These are phyloP conservation scores for Pseudozyma sp. DNA, from an alignment of 1,284 basidiomycete species.

Conservation along the genomic window DNA sequence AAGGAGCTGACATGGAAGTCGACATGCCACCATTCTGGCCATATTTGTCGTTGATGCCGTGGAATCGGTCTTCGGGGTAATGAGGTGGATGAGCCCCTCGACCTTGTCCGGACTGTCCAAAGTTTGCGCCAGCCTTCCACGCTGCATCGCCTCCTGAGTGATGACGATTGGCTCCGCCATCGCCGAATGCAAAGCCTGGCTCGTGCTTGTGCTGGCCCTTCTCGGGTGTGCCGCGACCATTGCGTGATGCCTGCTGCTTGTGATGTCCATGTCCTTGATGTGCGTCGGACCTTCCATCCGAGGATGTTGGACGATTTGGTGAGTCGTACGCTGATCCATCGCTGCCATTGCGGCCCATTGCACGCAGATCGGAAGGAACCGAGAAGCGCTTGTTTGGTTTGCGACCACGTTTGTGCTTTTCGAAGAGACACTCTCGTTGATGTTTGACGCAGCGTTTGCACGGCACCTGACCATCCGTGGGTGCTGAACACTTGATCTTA, in stretches of 20 bases:
- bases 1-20: constrained; percentile 39
- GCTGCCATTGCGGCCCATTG: constrained; percentile 24
- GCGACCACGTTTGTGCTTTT: constrained; percentile 59
- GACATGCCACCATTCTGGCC: constrained; percentile 24
- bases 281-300: constrained; percentile 24
- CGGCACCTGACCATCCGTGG: constrained; percentile 58
- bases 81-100: constrained; percentile 14
- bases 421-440: constrained; percentile 58
- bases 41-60: constrained; percentile 20
- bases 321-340: constrained; percentile 24
- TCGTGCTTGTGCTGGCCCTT: constrained; percentile 25
- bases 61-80: constrained; percentile 40
- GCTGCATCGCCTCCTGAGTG: constrained; percentile 10
- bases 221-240: constrained; percentile 31
- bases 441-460: constrained; percentile 59
- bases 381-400: constrained; percentile 57
- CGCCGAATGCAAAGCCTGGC: constrained; percentile 11
- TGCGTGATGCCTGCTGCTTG: constrained; percentile 17
- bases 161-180: constrained; percentile 18
- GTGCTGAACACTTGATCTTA: constrained; percentile 61
- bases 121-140: constrained; percentile 25
- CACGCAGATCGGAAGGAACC: constrained; percentile 44
- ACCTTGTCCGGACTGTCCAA: constrained; percentile 10
- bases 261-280: constrained; percentile 11
- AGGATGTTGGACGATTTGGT: constrained; percentile 21